A percentile compares a stretch with the other conserved stretches of the same genome.
Conservation (phyloP, 2,329 filamentous ascomycete species). For the Scorias spongiosa region DNA sequence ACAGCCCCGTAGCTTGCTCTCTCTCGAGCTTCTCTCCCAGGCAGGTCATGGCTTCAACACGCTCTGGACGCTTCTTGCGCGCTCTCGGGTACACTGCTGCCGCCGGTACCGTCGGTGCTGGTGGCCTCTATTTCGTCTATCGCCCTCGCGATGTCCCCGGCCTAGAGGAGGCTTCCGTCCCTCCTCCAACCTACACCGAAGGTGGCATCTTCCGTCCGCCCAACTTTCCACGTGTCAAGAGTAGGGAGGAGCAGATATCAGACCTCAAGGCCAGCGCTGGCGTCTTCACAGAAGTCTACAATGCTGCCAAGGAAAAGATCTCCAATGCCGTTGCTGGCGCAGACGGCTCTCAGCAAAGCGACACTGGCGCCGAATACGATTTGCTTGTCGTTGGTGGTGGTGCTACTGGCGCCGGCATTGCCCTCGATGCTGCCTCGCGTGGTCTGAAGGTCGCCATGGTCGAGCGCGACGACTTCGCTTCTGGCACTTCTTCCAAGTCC, state of each 20-base stretch:
- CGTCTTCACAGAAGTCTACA: slow-evolving; percentile 19
- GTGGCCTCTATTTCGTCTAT: slow-evolving; percentile 47
- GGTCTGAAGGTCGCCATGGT: slow-evolving; percentile 68
- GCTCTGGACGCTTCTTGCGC: neutral
- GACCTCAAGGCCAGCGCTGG: slow-evolving; percentile 40
- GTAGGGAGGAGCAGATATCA: slow-evolving; percentile 48
- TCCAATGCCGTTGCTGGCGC: slow-evolving; percentile 21
- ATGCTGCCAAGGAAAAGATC: slow-evolving; percentile 30
- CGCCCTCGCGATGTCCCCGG: slow-evolving; percentile 59
- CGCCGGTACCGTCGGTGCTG: slow-evolving; percentile 38
- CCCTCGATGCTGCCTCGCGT: slow-evolving; percentile 64
- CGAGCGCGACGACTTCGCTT: slow-evolving; percentile 69
- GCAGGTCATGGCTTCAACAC: neutral
- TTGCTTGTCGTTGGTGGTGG: slow-evolving; percentile 66
- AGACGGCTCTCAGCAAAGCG: slow-evolving; percentile 11
- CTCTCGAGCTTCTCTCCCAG: neutral
- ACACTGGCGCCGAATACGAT: slow-evolving; percentile 47
- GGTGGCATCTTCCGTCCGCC: slow-evolving; percentile 54
- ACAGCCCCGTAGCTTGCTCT: neutral
- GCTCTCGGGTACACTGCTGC: slow-evolving; percentile 42
- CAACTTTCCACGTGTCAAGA: slow-evolving; percentile 47
- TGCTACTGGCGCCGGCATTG: slow-evolving; percentile 66
- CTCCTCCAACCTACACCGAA: slow-evolving; percentile 53
- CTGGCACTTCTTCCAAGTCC: slow-evolving; percentile 72
- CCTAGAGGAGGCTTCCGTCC: slow-evolving; percentile 50